Conservation (phyloP, 495 filamentous ascomycete genomes). For the Sporormia fimetaria region DNA sequence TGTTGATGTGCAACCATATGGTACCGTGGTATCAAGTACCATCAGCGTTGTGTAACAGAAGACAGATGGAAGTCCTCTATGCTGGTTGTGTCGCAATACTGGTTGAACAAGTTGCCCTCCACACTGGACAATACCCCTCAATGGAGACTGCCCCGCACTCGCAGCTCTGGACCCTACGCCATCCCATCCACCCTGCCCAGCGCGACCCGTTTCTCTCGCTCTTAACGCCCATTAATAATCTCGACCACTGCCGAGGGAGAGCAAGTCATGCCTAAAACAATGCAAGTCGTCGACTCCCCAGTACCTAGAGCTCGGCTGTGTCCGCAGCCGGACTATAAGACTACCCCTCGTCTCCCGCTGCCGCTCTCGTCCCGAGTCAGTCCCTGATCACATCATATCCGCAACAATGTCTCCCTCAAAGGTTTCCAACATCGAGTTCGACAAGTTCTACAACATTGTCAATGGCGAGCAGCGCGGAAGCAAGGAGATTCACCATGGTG, state of each 20-base stretch:
- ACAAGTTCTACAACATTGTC: slow-evolving; percentile 40
- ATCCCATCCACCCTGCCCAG: neutral
- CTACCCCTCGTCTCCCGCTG: neutral
- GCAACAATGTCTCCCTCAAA: slow-evolving; percentile 35
- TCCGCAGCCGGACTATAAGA: no score
- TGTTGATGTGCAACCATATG: no score
- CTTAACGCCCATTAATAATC: neutral
- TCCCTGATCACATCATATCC: neutral
- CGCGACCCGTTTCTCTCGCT: neutral
- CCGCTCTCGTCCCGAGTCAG: neutral
- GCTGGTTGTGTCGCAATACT: no score
- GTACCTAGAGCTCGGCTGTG: no score
- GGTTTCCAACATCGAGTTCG: slow-evolving; percentile 30
- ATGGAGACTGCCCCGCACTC: no score
- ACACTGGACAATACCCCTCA: no score
- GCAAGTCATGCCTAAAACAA: neutral
- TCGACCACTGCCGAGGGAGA: slow-evolving; percentile 1
- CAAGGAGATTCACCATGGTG: slow-evolving; percentile 32
- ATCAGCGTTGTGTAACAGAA: no score
- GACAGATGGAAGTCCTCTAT: no score
- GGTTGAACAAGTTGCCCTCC: no score
- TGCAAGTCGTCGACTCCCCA: no score
- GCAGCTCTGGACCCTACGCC: neutral
- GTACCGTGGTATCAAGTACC: no score
- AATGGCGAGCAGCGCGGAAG: slow-evolving; percentile 35